Base-by-base conservation (phyloP, 768 basidiomycete species). In the Suillus luteus region DNA sequence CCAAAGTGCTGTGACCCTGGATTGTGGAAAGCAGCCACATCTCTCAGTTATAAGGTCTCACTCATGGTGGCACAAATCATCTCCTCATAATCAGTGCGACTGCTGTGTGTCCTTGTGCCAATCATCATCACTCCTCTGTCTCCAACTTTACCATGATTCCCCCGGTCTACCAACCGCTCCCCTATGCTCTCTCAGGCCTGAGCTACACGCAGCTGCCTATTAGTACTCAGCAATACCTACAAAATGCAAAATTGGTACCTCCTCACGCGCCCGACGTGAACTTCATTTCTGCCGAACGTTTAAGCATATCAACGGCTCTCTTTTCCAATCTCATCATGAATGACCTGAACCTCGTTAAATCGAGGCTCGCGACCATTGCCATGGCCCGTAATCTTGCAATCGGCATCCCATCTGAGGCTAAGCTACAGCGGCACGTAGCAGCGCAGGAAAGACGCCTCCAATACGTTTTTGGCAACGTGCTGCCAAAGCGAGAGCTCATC, bases 401-500 rank as follows among this genome's bases (percentile, higher is more conserved):
- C 12, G 40, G 11, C 31, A 35, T 24, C 11, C 2, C 60, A 15
- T 5, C 19, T 24, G 14, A 31, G 24, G 15, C 3, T 5, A 17
- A 1, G 38, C n/a, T 7, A 14, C 6, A 40, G 3, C 37, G 62
- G 60, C 40, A 58, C 40, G 4, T 1, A 2, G 24, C 2, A 58
- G 3, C 12, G 11, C 19, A 46, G 22, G 2, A 5, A 5, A 2
- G 0, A 27, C 59, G 58, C 40, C 22, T 63, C 3, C 31, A 15
- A 5, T 5, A 61, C 38, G 62, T 70, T 19, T 5, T 58, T 0
- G 44, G 10, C 12, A 62, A 55, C 35, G 37, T 71, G 14, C 15
- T 69, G 5, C 68, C 70, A 37, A 65, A 65, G 35, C 65, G 66
- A 40, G 27, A 62, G 51, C 31, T 24, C 31, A 40, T 63, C 52